Evolutionary conservation across 1,139 yeast species (phyloP).

Genomic region (Geotrichum bryndzae): DNA sequence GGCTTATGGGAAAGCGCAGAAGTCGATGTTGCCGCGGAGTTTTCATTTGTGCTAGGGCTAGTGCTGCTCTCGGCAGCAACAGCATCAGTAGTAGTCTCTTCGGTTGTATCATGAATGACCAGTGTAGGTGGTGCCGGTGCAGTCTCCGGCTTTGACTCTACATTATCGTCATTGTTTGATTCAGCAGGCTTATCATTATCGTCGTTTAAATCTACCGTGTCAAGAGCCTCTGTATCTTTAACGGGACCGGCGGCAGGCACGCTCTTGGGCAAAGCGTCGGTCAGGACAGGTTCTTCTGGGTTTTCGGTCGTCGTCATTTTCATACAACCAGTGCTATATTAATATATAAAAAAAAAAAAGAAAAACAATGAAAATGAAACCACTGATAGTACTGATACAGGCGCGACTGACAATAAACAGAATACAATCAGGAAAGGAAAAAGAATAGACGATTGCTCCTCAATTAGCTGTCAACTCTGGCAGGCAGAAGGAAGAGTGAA

Average conservation of each 20-base stretch:
- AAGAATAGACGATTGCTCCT: too few relatives aligned
- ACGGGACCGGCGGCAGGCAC: not conserved
- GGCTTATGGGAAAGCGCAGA: not conserved
- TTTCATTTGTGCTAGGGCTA: not conserved
- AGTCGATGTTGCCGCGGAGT: not conserved
- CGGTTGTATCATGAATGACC: not conserved
- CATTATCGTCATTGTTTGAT: not conserved
- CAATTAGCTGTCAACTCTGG: not conserved
- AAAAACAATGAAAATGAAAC: not conserved
- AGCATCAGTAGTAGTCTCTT: not conserved
- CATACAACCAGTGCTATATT: not conserved
- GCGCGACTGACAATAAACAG: not conserved
- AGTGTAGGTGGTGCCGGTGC: not conserved
- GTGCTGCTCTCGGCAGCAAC: not conserved
- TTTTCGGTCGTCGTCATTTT: not conserved
- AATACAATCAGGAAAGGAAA: too few relatives aligned
- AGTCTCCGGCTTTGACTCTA: not conserved
- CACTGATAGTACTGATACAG: not conserved
- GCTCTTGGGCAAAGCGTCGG: not conserved
- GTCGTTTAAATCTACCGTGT: not conserved
- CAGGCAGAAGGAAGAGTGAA: not conserved
- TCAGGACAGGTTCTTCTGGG: not conserved
- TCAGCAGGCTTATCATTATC: not conserved
- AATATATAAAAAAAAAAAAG: not conserved
- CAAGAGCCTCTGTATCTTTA: not conserved